Base-by-base conservation (phyloP, 2,329 filamentous ascomycete genomes). In the Apiospora malaysiana region DNA sequence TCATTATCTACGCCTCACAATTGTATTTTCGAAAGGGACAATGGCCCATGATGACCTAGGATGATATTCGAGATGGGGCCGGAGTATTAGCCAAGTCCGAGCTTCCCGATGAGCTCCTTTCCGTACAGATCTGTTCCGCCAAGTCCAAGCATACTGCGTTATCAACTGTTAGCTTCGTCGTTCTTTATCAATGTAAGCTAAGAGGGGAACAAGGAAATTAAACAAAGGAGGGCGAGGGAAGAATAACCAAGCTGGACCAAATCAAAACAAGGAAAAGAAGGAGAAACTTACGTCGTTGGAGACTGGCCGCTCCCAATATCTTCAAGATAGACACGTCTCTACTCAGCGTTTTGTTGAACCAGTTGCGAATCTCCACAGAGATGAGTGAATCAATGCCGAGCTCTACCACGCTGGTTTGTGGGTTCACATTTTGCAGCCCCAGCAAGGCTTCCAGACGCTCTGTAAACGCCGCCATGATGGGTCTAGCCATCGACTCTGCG, bases 351-450 rank as follows among this genome's bases (percentile, higher is more conserved):
- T 78, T 77, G 43, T 76, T 79, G 68, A 81, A 77, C 83, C 82
- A 84, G 40, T 75, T 78, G 0, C 82, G 75, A 37, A 84, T 73
- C 71, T 84, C 83, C 3, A 84, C 81, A 0, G 82, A 83, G 0
- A 80, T 78, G 2, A 85, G 77, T 9, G 82, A 83, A 74, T 85
- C 82, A 5, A 83, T 76, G 2, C 83, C 83, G 1, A 85, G 73
- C 43, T 83, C 82, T 1, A 73, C 71, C 10, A 84, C 71, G 68
- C 76, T 81, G 68, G 77, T 76, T 9, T 81, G 77, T 0, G 74
- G 71, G n/a, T 75, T 75, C 27, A 84, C 76, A 4, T 76, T 74
- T 0, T 74, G 72, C 2, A 82, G 68, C 37, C 79, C 80, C 10
- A 85, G 77, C 32, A 82, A 71, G 0, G 66, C 43, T 69, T 78